These are phyloP conservation scores for Fragaria nilgerrensis DNA, from an alignment of 306 rosid species.

Conservation along the genomic window DNA sequence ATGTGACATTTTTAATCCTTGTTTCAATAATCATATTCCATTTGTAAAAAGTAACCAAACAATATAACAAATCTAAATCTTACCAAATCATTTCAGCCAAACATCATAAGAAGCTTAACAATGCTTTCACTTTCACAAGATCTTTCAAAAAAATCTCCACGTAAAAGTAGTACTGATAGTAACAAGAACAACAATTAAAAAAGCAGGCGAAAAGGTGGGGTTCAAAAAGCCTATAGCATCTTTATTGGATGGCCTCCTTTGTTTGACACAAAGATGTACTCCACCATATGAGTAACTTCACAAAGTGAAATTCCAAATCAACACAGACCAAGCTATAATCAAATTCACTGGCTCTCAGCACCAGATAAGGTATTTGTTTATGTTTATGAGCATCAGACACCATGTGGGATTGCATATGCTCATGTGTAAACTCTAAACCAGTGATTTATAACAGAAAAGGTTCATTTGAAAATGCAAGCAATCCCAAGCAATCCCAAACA, in stretches of 20 bases:
- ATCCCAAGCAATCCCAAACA: conserved; percentile 13
- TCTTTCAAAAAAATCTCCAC: background rate
- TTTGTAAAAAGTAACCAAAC: background rate
- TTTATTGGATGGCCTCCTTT: conserved; percentile 3
- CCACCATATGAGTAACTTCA: background rate
- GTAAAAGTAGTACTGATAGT: background rate
- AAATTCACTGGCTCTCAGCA: background rate
- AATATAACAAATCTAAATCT: background rate
- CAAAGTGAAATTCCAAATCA: background rate
- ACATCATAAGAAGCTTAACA: background rate
- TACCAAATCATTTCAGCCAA: background rate
- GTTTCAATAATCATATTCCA: background rate
- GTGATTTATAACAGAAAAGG: background rate
- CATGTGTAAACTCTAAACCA: background rate
- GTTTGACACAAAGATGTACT: background rate
- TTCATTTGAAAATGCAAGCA: background rate
- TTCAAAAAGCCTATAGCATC: conserved; percentile 11
- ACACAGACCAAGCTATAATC: background rate
- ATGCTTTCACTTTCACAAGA: conserved; percentile 4
- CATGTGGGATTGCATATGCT: background rate
- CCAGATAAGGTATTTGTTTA: background rate
- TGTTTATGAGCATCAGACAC: background rate
- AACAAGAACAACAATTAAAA: background rate
- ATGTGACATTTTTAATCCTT: background rate
- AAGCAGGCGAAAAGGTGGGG: background rate